Conservation (phyloP, 2,329 filamentous ascomycete genomes). For the Gaeumannomyces tritici region DNA sequence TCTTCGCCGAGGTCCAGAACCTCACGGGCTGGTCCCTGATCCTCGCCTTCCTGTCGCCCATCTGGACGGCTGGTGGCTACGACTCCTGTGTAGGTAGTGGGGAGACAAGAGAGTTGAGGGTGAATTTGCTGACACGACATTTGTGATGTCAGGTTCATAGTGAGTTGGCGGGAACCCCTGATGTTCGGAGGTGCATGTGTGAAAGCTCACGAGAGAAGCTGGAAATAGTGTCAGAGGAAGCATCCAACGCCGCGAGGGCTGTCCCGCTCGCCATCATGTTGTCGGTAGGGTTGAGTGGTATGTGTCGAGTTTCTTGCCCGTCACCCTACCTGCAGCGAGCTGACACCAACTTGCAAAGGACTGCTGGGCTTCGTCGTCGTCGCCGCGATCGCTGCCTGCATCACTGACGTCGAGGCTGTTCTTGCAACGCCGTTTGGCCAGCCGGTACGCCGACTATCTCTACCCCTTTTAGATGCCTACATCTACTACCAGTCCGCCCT, state of each 20-base stretch:
- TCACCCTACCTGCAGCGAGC: not conserved
- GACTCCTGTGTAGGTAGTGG: constrained; percentile 42
- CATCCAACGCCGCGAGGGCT: constrained; percentile 43
- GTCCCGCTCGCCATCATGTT: constrained; percentile 47
- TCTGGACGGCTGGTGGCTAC: constrained; percentile 51
- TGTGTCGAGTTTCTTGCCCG: not conserved
- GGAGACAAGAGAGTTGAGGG: too few species aligned
- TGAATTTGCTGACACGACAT: not conserved
- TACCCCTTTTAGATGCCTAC: too few species aligned
- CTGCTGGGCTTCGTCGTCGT: constrained; percentile 46
- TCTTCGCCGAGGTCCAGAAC: constrained; percentile 48
- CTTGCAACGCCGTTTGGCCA: constrained; percentile 43
- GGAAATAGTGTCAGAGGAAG: constrained; percentile 45
- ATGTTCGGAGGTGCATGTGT: not conserved
- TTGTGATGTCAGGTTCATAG: constrained; percentile 9
- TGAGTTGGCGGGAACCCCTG: not conserved
- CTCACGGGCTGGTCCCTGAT: constrained; percentile 50
- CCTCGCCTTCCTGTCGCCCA: constrained; percentile 49
- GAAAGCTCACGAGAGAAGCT: not conserved
- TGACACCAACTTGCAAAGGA: constrained; percentile 21
- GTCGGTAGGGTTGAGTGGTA: constrained; percentile 38
- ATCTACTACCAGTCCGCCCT: too few species aligned
- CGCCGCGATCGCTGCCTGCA: constrained; percentile 48
- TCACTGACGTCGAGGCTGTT: constrained; percentile 40
- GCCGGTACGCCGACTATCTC: constrained; percentile 37